These are phyloP conservation scores for Artemisia princeps DNA, from an alignment of 140 eudicot genomes.

Conservation along the genomic window DNA sequence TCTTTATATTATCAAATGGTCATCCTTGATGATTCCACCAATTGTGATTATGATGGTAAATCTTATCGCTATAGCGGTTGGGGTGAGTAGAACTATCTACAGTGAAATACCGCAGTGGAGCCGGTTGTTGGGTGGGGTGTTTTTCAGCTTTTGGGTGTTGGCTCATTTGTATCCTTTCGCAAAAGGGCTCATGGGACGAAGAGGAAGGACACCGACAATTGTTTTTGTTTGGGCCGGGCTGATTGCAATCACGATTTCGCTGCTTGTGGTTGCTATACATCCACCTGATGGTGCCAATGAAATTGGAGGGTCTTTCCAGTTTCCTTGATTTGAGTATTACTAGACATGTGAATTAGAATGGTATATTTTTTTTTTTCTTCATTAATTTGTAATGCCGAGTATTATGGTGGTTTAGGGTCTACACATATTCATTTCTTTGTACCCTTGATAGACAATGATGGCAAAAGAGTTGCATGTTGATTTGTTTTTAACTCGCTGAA, in stretches of 20 bases:
- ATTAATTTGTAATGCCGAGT: slow-evolving; percentile 7
- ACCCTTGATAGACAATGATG: slow-evolving; percentile 23
- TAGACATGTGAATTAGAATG: slow-evolving; percentile 32
- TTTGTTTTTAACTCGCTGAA: background rate
- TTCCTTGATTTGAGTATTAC: slow-evolving; percentile 39
- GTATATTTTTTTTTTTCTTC: slow-evolving; percentile 18
- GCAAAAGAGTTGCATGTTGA: slow-evolving; percentile 14
- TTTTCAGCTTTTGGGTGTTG: slow-evolving; percentile 90
- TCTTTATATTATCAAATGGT: slow-evolving; percentile 73
- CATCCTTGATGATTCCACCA: slow-evolving; percentile 80
- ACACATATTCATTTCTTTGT: slow-evolving; percentile 36
- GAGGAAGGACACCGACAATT: slow-evolving; percentile 82
- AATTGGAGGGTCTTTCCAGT: slow-evolving; percentile 71
- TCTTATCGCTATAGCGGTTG: slow-evolving; percentile 81
- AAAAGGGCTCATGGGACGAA: slow-evolving; percentile 77
- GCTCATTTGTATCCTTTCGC: slow-evolving; percentile 90
- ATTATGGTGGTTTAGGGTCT: background rate
- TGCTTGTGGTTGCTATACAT: slow-evolving; percentile 68
- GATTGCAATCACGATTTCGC: slow-evolving; percentile 74
- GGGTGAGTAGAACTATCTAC: slow-evolving; percentile 67
- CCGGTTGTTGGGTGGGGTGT: slow-evolving; percentile 72
- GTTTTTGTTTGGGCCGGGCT: slow-evolving; percentile 85
- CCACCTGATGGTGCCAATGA: slow-evolving; percentile 53
- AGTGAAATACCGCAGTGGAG: slow-evolving; percentile 79
- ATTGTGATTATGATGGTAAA: slow-evolving; percentile 68